Conservation (phyloP, 208 protist genomes). For the Lotmaria passim region DNA sequence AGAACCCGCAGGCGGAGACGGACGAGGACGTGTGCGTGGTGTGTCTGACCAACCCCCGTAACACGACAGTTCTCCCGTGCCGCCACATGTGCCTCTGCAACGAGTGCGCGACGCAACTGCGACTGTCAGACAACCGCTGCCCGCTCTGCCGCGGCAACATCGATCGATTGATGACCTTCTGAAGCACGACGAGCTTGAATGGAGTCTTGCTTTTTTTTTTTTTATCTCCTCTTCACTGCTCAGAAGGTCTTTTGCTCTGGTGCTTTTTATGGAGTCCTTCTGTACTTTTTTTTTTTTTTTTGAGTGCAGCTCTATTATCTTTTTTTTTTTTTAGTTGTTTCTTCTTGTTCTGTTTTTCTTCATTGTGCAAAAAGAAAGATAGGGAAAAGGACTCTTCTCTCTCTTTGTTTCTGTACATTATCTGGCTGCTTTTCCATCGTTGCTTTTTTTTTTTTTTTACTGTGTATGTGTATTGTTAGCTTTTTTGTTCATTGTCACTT, state of each 20-base stretch:
- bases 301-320: too few species aligned
- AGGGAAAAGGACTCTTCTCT: too few species aligned
- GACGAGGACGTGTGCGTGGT: slow-evolving; percentile 83
- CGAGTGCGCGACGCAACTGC: slow-evolving; percentile 82
- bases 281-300: background rate
- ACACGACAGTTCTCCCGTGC: slow-evolving; percentile 93
- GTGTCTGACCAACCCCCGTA: slow-evolving; percentile 80
- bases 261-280: too few species aligned
- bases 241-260: too few species aligned
- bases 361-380: too few species aligned
- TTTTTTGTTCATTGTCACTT: too few species aligned
- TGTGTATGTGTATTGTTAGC: too few species aligned
- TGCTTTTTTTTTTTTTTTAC: too few species aligned
- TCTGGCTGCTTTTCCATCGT: too few species aligned
- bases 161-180: slow-evolving; percentile 70
- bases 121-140: slow-evolving; percentile 85
- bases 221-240: slow-evolving; percentile 27
- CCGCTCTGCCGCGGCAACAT: slow-evolving; percentile 89
- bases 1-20: slow-evolving; percentile 26
- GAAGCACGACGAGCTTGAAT: background rate
- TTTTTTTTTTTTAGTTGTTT: too few species aligned
- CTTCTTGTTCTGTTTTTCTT: too few species aligned
- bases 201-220: slow-evolving; percentile 25
- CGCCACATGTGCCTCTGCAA: slow-evolving; percentile 93
- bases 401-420: too few species aligned